Evolutionary conservation across 2,329 filamentous ascomycete genomes (phyloP), one percentile per base, ranked within the genome.

Genomic region (Trichophyton simii): DNA sequence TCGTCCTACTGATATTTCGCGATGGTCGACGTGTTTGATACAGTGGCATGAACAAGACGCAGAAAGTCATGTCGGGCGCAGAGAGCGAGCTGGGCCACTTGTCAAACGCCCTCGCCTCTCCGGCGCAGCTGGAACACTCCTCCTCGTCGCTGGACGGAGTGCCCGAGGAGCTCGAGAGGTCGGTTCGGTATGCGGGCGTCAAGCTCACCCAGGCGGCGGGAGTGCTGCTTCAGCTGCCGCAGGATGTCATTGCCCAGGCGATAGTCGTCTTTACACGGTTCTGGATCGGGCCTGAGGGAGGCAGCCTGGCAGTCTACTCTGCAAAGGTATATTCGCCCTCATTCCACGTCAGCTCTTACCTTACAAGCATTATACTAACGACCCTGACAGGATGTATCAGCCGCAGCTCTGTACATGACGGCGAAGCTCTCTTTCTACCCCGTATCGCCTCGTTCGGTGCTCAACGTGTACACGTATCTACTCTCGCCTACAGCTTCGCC

Each of bases 381-480:
- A 41, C 59, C 18, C 11, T 36, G 34, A 38, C 70, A 94, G 87
- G 86, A 94, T 71, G 82, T 88, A 59, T 95, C 90, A 36, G 89
- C 91, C 38, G 89, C 89, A 15, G 80, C 84, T 0, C 75, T 97
- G 59, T 97, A 90, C 77, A 80, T 96, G 59, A 83, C 85, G 25
- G 83, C 90, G 34, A 97, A 97, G 75, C 81, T 94, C 62, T 90
- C 91, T 25, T 83, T 89, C 2, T 80, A 83, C 58, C 87, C 91
- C 1, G 84, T 87, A 62, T 87, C 87, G 11, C 84, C 89, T 0
- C 85, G 91, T 66, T 91, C 91, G 66, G 78, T 96, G 44, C 81
- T 91, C 63, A 94, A 91, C 71, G 87, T 92, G 63, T 96, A 95
- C 74, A 82, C 84, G 44, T 95, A 92, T 73, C 84, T 97, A 3